Base-by-base conservation (phyloP, 805 yeast genomes). In the Candida taoyuanica region DNA sequence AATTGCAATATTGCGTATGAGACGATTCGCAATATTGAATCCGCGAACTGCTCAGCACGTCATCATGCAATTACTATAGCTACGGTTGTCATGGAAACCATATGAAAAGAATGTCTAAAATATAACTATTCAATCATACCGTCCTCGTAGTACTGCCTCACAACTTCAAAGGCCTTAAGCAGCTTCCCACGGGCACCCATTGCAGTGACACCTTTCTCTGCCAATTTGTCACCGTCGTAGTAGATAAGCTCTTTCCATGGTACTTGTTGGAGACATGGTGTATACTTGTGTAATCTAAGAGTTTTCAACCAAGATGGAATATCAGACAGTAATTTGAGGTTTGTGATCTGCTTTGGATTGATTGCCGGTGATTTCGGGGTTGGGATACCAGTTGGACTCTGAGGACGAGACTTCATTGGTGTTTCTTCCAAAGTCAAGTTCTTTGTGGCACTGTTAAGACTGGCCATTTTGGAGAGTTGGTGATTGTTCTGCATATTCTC, bases 181-280 rank as follows among this genome's bases (percentile, higher is more conserved):
- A 93, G 73, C 64, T 93, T 93, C 40, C 97, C 76, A 47, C 99
- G 71, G 1, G 99, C 99, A 6, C 99, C 99, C 48, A 93, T 70
- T 0, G 98, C 97, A 48, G 79, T 75, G 29, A 93, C 96, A 6
- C 99, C 99, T 41, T 78, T 70, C 4, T 70, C 71, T 48, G 81
- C 87, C 52, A 93, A 69, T 41, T 78, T 74, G 5, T 64, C 72
- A 57, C 91, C 96, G 43, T 68, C 68, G 47, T 85, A 67, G 47
- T 76, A 75, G 42, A 93, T 73, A 66, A 93, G 70, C 31, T 82
- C 85, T 46, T 72, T 67, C 98, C 98, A 93, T 18, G 73, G 69
- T 47, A 81, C 68, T 44, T 77, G 79, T 52, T 81, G 76, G 47
- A 93, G 70, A 42, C 84, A 83, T 25, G 80, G 88, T 1, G 98